phyloP scores from a whole-genome alignment of 495 filamentous ascomycete genomes.

The Rhypophila decipiens region DNA sequence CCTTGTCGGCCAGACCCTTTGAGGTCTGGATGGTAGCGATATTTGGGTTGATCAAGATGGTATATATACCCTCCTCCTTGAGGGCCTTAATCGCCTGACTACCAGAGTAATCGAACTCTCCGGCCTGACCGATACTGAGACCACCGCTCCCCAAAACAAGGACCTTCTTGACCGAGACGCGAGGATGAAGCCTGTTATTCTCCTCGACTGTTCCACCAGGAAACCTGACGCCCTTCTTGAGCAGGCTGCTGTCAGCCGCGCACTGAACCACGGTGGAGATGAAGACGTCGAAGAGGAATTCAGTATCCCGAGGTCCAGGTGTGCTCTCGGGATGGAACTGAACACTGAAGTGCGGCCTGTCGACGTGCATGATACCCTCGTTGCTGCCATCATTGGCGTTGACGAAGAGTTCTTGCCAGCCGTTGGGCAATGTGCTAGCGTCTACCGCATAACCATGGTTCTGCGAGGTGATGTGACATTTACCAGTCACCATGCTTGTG shows the following conservation, averaged over 20 bases:
- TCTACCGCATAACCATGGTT: constrained; percentile 96
- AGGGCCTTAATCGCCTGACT: constrained; percentile 91
- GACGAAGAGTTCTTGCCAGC: constrained; percentile 90
- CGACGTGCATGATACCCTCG: constrained; percentile 85
- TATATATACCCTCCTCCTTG: constrained; percentile 91
- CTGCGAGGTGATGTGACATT: constrained; percentile 97
- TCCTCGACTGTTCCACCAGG: constrained; percentile 76
- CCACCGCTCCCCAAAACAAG: constrained; percentile 90
- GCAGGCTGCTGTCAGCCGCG: constrained; percentile 49
- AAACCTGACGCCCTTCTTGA: constrained; percentile 68
- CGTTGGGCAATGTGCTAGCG: constrained; percentile 60
- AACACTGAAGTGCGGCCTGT: constrained; percentile 90
- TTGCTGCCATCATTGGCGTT: constrained; percentile 98
- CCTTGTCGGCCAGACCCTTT: constrained; percentile 93
- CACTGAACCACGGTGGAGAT: constrained; percentile 72
- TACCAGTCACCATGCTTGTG: constrained; percentile 86
- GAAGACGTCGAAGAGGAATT: constrained; percentile 96
- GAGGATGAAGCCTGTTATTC: constrained; percentile 66
- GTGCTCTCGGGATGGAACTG: constrained; percentile 98
- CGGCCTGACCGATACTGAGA: constrained; percentile 92
- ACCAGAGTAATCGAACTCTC: constrained; percentile 98
- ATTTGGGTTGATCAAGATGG: constrained; percentile 95
- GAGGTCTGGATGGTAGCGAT: constrained; percentile 98
- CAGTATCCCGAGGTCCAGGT: constrained; percentile 92
- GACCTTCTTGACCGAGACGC: constrained; percentile 84